Evolutionary conservation across 345 rosid species (phyloP), one percentile per base, ranked within the genome.

Genomic region (Luvunga scandens): DNA sequence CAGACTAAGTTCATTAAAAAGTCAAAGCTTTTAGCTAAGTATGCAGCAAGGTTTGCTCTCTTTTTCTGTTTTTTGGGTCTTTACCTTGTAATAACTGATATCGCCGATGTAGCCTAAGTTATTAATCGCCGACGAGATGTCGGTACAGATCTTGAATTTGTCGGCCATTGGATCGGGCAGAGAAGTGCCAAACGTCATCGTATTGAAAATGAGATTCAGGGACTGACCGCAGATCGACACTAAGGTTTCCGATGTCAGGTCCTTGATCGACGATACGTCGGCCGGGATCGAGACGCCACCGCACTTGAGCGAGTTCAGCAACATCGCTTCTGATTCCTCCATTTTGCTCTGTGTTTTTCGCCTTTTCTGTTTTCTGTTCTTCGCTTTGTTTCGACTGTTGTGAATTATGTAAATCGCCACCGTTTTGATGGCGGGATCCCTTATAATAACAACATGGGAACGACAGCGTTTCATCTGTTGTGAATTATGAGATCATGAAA

Each of bases 161-260:
- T 91, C 94, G 12, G 86, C 86, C 79, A 83, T 77, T 31, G 91
- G 86, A 66, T 81, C 89, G 31, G 94, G 89, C 38, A 84, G 82
- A 5, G 85, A 75, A 50, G 70, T 50, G 33, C 75, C 82, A 34
- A 89, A 85, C 71, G 81, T 80, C 22, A 81, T 57, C 25, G 87
- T 80, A 25, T 69, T 63, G 76, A 83, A 85, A 75, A 90, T 80
- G 78, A 89, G 88, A 77, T 87, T 83, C 62, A 94, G 88, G 57
- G 90, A 86, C 82, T 90, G 95, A 71, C 87, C 85, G 81, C 89
- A 89, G 83, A 92, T 77, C 71, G 92, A 91, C 33, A 87, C 84
- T 66, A 93, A 53, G 59, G 81, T 80, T 19, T 78, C 77, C 18
- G 92, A 81, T 10, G 84, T 77, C 73, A 94, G 78, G 62, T 85